Evolutionary conservation across 371 early-diverging fungal genomes (phyloP).

Genomic region (Catenaria anguillulae): DNA sequence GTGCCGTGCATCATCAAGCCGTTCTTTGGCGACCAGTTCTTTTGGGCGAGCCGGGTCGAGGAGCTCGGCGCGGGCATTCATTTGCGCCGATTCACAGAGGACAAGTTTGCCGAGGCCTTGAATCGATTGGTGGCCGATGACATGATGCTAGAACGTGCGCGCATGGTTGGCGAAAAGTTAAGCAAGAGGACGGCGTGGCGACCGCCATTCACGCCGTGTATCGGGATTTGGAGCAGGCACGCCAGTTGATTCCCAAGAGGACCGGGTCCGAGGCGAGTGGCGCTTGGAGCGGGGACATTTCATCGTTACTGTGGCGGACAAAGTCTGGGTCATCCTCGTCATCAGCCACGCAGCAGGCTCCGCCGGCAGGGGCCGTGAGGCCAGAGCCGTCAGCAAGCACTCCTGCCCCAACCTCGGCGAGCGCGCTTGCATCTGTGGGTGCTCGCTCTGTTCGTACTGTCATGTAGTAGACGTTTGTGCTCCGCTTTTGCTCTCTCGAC

Average conservation of each 20-base stretch:
- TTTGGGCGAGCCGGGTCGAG: conserved; percentile 59
- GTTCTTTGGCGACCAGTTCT: conserved; percentile 74
- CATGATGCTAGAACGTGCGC: conserved; percentile 42
- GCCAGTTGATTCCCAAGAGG: background rate
- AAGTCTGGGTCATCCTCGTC: too few relatives aligned
- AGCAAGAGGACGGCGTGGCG: conserved; percentile 45
- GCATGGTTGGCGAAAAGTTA: conserved; percentile 38
- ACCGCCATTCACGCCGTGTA: conserved; percentile 47
- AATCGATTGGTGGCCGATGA: conserved; percentile 39
- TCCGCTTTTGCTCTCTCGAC: too few relatives aligned
- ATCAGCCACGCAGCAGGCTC: too few relatives aligned
- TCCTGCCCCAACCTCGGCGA: too few relatives aligned
- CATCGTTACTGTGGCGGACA: too few relatives aligned
- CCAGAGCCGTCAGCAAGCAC: too few relatives aligned
- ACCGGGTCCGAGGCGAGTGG: too few relatives aligned
- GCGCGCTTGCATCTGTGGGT: too few relatives aligned
- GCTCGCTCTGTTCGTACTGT: too few relatives aligned
- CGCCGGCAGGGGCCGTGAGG: too few relatives aligned
- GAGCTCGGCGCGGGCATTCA: conserved; percentile 35
- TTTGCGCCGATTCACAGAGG: conserved; percentile 39
- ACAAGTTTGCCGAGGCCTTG: conserved; percentile 40
- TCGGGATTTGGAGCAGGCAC: conserved; percentile 41
- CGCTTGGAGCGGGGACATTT: too few relatives aligned
- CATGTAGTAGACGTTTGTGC: too few relatives aligned
- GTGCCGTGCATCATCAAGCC: conserved; percentile 61